Percentiles rank a stretch among this genome's conserved stretches.
phyloP scores from a whole-genome alignment of 2,329 filamentous ascomycete genomes.

The Fusarium sp. region DNA sequence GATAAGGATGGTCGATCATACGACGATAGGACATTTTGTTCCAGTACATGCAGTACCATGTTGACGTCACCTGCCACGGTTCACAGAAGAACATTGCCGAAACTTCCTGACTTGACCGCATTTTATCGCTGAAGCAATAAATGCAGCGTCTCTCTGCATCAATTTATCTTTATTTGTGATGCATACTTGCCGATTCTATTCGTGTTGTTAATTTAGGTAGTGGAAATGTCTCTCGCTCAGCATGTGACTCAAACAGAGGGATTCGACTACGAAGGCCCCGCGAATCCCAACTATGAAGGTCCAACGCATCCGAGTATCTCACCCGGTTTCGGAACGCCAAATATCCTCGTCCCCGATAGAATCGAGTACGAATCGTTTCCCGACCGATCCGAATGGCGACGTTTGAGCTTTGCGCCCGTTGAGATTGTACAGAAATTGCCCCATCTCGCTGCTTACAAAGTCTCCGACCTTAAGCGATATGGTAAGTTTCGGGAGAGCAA shows the following conservation, averaged over 20 bases:
- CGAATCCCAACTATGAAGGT: constrained; percentile 35
- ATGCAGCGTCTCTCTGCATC: not conserved
- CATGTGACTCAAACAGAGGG: constrained; percentile 57
- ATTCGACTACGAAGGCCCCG: constrained; percentile 53
- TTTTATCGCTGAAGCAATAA: not conserved
- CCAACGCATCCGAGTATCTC: not conserved
- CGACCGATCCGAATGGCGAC: constrained; percentile 41
- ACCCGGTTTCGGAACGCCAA: not conserved
- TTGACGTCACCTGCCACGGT: constrained; percentile 34
- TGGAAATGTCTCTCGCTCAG: constrained; percentile 57
- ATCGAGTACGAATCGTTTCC: constrained; percentile 8
- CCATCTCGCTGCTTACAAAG: constrained; percentile 48
- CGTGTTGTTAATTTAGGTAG: not conserved
- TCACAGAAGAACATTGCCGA: constrained; percentile 15
- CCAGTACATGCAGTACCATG: not conserved
- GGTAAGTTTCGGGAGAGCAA: constrained; percentile 21
- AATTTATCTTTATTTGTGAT: accelerated
- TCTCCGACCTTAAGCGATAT: constrained; percentile 45
- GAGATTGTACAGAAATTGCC: constrained; percentile 45
- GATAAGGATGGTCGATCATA: constrained; percentile 5
- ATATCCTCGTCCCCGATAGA: not conserved
- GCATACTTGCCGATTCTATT: not conserved
- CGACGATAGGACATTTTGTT: not conserved
- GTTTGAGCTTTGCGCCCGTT: constrained; percentile 46
- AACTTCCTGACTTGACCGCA: constrained; percentile 17